Evolutionary conservation across 2,329 filamentous ascomycete species (phyloP), one percentile per base, ranked within the genome.

Genomic region (Lithohypha guttulata): DNA sequence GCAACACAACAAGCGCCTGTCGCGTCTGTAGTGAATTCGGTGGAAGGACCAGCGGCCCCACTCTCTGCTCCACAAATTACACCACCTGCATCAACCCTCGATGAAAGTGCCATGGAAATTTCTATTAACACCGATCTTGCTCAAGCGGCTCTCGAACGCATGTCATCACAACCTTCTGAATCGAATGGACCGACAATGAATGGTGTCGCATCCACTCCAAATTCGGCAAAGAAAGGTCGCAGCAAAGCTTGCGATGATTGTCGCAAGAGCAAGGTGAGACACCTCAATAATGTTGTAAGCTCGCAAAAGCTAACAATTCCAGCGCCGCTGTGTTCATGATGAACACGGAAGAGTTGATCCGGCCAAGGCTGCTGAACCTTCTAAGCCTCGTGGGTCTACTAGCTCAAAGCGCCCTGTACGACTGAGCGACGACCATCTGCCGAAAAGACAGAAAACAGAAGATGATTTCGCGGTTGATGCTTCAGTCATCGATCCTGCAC

Each of bases 311-410:
- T 27, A 10, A 10, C 17, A 3, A 22, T 41, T 35, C 25, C 46
- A 79, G 75, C 73, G 76, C 42, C 73, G 76, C 51, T 80, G 76
- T 52, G 75, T 79, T 34, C 76, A 80, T 51, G 75, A 79, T 50
- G 74, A 78, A 48, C 69, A 71, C 47, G 76, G 76, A 34, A 70
- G 74, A 41, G 68, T 79, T 18, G 76, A 80, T 54, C 75, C 75
- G 2, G 57, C 76, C 50, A 79, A 79, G 53, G 72, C 73, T 2
- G 70, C 72, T 35, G 75, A 79, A 52, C 64, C 69, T 17, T 72
- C 74, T 2, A 70, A 77, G 27, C 73, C 75, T 27, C 66, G 75
- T 44, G 73, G 70, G 10, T 69, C 69, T 21, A 62, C 60, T n/a
- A 65, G 65, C n/a, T 60, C 65, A 26, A 77, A 76, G 55, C 69